Conservation (phyloP, 208 protist genomes). For the Leishmania guyanensis region DNA sequence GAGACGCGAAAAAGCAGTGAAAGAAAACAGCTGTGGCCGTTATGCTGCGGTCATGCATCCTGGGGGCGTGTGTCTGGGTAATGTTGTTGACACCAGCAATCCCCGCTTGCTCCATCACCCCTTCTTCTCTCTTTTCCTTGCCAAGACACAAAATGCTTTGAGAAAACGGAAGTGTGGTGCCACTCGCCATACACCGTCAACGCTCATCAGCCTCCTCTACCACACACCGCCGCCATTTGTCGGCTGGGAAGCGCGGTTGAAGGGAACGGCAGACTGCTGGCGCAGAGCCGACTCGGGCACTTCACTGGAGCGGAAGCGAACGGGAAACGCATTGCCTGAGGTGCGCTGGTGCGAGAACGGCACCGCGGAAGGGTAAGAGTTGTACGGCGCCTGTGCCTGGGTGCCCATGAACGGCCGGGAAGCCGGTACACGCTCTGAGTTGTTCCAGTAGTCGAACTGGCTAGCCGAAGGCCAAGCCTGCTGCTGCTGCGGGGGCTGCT, state of each 20-base stretch:
- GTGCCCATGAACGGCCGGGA: slow-evolving; percentile 26
- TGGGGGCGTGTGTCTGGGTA: not conserved
- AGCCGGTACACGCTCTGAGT: slow-evolving; percentile 28
- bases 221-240: slow-evolving; percentile 51
- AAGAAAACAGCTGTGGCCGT: not conserved
- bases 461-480: slow-evolving; percentile 26
- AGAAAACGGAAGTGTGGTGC: not conserved
- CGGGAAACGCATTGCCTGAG: slow-evolving; percentile 16
- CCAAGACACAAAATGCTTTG: not conserved
- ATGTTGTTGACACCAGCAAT: not conserved
- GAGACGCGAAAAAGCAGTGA: not conserved
- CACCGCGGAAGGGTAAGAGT: slow-evolving; percentile 41
- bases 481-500: slow-evolving; percentile 25
- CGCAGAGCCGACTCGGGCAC: slow-evolving; percentile 27
- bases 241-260: slow-evolving; percentile 33
- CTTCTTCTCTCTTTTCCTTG: not conserved
- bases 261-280: slow-evolving; percentile 24
- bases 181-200: not conserved
- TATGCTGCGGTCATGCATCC: not conserved
- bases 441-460: slow-evolving; percentile 39
- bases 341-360: slow-evolving; percentile 26
- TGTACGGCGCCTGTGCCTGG: slow-evolving; percentile 56
- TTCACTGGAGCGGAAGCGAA: slow-evolving; percentile 28
- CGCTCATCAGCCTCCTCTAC: slow-evolving; percentile 22
- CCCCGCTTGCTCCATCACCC: not conserved